Conservation (phyloP, 345 rosid species). For the Brassica rapa region DNA sequence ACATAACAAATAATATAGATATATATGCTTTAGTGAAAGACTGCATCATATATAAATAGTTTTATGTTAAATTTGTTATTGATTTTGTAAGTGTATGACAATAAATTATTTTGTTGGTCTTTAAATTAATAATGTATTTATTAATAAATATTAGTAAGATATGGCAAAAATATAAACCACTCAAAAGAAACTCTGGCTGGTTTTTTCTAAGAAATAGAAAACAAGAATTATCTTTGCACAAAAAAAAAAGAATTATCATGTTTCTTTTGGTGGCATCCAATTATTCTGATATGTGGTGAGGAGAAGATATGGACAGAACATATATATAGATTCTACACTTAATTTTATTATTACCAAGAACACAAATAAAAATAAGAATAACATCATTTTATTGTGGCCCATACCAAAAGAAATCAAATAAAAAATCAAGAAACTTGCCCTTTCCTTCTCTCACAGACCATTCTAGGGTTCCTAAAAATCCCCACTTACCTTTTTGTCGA, state of each 20-base stretch:
- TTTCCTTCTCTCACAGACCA: conserved; percentile 31
- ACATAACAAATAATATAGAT: too few relatives aligned
- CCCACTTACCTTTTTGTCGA: conserved; percentile 20
- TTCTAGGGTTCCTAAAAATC: conserved; percentile 33
- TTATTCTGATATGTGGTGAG: conserved; percentile 18
- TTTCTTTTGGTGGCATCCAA: conserved; percentile 26
- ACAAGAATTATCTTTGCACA: neutral
- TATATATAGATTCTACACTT: conserved; percentile 1
- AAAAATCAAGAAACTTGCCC: conserved; percentile 23
- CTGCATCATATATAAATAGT: too few relatives aligned
- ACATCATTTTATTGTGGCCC: conserved; percentile 31
- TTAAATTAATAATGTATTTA: too few relatives aligned
- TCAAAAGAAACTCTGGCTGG: neutral
- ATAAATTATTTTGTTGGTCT: too few relatives aligned
- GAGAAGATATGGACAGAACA: conserved; percentile 25
- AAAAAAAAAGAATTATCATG: conserved; percentile 5
- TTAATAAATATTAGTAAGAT: too few relatives aligned
- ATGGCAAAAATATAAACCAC: neutral
- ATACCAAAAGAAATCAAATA: conserved; percentile 11
- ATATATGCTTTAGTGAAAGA: too few relatives aligned
- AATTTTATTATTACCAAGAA: conserved; percentile 5
- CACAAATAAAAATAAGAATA: neutral
- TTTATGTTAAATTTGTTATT: too few relatives aligned
- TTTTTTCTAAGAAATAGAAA: neutral
- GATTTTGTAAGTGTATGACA: too few relatives aligned